A percentile compares a stretch with the other conserved stretches of the same genome.
Conservation (phyloP, 2,329 filamentous ascomycete genomes). For the Aspergillus hortae region DNA sequence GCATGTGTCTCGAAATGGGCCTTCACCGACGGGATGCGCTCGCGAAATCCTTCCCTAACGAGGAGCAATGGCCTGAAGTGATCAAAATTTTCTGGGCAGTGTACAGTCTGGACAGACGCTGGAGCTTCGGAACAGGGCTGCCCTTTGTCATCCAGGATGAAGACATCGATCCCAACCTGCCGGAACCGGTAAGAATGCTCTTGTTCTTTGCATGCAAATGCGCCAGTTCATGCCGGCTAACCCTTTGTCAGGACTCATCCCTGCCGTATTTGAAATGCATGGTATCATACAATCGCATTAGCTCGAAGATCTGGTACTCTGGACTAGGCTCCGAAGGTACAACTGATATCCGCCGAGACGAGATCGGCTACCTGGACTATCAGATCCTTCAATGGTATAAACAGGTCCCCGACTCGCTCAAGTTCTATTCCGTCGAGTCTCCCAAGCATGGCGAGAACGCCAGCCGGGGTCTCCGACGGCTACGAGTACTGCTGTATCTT, state of each 20-base stretch:
- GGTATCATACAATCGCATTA: constrained; percentile 78
- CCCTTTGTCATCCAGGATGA: constrained; percentile 82
- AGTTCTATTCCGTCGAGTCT: constrained; percentile 58
- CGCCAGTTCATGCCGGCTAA: constrained; percentile 2
- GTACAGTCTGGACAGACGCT: constrained; percentile 79
- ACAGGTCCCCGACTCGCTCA: constrained; percentile 61
- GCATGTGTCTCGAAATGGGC: constrained; percentile 76
- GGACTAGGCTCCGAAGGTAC: constrained; percentile 68
- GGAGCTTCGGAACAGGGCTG: constrained; percentile 86
- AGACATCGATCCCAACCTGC: constrained; percentile 76
- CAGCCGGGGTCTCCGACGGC: constrained; percentile 65
- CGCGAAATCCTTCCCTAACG: constrained; percentile 61
- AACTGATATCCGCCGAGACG: constrained; percentile 64
- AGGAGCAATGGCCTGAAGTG: constrained; percentile 64
- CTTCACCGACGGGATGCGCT: constrained; percentile 77
- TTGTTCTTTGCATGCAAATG: background rate
- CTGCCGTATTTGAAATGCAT: constrained; percentile 74
- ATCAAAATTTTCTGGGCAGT: constrained; percentile 80
- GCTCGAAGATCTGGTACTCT: constrained; percentile 81
- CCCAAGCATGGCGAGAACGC: constrained; percentile 47
- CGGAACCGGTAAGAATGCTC: constrained; percentile 62
- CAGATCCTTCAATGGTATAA: constrained; percentile 87
- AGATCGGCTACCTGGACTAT: constrained; percentile 76
- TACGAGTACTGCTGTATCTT: constrained; percentile 80
- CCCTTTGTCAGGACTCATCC: constrained; percentile 35